Evolutionary conservation across 1,139 yeast genomes (phyloP), one percentile per base, ranked within the genome.

Genomic region (Trichomonascaceae sp.): DNA sequence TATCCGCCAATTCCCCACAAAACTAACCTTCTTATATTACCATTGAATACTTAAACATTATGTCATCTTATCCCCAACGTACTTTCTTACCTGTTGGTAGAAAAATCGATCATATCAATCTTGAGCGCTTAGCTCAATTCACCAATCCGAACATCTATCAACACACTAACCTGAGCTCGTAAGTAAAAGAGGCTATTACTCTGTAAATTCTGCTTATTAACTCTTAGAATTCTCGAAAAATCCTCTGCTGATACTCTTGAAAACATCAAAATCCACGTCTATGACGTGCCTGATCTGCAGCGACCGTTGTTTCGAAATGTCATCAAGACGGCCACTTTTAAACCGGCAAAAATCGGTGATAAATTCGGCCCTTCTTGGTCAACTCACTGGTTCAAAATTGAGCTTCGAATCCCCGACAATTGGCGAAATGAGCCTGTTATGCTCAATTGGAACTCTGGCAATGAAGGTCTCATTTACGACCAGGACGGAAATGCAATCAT

Each of bases 331-430:
- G 73, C 74, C 51, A 69, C 70, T 45, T 86, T 87, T 82, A 73
- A 77, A 54, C 73, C 75, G 15, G 83, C 89, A 22, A 73, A 76
- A 30, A 81, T 82, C 60, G 95, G 95, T 32, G 84, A 86, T 61
- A 74, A 76, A 17, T 89, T 87, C 69, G 96, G 96, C 0, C 98
- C 98, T 1, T 86, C 95, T 15, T 93, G 98, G 99, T 84, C 91
- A 58, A 85, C 97, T 0, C 95, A 90, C 62, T 93, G 99, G 99
- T 89, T 93, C 70, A 80, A 83, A 62, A 74, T 91, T 39, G 72
- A 76, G 36, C 71, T 87, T 59, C 74, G 74, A 36, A 75, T 91
- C 5, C 96, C 96, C 0, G 64, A 74, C 18, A 68, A 74, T 3
- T 62, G 66, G 66, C 41, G 47, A 30, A 47, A 49, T 15, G 51